Evolutionary conservation across 805 yeast genomes (phyloP).

Genomic region (Metschnikowia amazonensis): DNA sequence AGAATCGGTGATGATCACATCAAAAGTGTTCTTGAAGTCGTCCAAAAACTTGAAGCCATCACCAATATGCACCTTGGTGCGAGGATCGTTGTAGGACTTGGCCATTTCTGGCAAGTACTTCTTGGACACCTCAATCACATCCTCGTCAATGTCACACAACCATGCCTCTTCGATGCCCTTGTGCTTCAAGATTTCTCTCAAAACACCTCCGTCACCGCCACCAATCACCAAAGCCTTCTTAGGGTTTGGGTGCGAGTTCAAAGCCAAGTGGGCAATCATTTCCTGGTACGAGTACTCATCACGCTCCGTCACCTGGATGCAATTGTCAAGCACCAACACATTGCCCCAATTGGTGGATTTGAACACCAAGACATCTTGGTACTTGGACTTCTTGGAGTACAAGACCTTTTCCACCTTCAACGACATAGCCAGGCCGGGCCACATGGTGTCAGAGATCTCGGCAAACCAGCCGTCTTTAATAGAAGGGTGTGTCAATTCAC

Average conservation of each 20-base stretch:
- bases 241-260: conserved; percentile 92
- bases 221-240: conserved; percentile 92
- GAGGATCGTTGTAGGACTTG: conserved; percentile 77
- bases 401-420: conserved; percentile 82
- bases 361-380: conserved; percentile 91
- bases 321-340: conserved; percentile 91
- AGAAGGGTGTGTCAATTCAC: conserved; percentile 51
- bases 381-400: conserved; percentile 79
- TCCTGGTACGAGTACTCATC: conserved; percentile 98
- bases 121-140: conserved; percentile 83
- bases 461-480: conserved; percentile 93
- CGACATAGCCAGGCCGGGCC: conserved; percentile 99
- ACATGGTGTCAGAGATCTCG: conserved; percentile 90
- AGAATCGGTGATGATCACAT: conserved; percentile 94
- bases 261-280: conserved; percentile 92
- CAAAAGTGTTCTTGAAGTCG: conserved; percentile 79
- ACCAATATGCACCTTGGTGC: conserved; percentile 86
- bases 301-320: conserved; percentile 93
- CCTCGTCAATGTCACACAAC: conserved; percentile 93
- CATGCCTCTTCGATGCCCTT: conserved; percentile 80
- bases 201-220: conserved; percentile 99
- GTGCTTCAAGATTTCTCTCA: conserved; percentile 92
- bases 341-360: conserved; percentile 93
- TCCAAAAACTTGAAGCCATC: conserved; percentile 97
- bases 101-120: conserved; percentile 86